phyloP scores from a whole-genome alignment of 139 green algal genomes.

The Monoraphidium neglectum region DNA sequence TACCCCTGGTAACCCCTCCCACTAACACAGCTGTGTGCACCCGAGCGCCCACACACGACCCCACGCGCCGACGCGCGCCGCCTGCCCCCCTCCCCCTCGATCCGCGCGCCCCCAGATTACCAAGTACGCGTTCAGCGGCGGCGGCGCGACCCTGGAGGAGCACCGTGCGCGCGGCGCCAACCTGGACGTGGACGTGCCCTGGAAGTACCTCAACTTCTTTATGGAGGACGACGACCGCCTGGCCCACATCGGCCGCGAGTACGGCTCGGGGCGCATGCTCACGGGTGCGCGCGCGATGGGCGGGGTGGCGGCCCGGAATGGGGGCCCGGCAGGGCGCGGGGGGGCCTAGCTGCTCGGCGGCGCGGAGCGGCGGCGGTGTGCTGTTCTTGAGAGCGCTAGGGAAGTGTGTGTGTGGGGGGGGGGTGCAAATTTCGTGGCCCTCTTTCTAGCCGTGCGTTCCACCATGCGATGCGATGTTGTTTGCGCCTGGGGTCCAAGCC shows the following conservation, averaged over 20 bases:
- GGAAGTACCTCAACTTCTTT: slow-evolving; percentile 99
- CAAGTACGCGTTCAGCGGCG: slow-evolving; percentile 94
- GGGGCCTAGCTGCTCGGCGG: too few relatives aligned
- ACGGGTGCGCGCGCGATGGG: slow-evolving; percentile 54
- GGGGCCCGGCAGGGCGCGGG: neutral
- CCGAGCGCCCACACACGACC: too few relatives aligned
- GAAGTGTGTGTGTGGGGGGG: too few relatives aligned
- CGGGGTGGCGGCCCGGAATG: neutral
- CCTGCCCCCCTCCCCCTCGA: neutral
- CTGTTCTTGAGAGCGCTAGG: too few relatives aligned
- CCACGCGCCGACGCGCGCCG: too few relatives aligned
- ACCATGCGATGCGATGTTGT: too few relatives aligned
- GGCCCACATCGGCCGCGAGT: slow-evolving; percentile 79
- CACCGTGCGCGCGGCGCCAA: slow-evolving; percentile 88
- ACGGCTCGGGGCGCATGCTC: slow-evolving; percentile 89
- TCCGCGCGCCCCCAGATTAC: slow-evolving; percentile 62
- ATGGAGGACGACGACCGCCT: slow-evolving; percentile 91
- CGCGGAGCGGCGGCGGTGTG: too few relatives aligned
- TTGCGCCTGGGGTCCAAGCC: too few relatives aligned
- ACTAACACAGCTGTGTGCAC: too few relatives aligned
- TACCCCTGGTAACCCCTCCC: too few relatives aligned
- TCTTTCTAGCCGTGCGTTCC: too few relatives aligned
- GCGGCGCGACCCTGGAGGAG: slow-evolving; percentile 88
- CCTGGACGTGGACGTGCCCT: slow-evolving; percentile 93
- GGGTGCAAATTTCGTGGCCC: too few relatives aligned